Conservation (phyloP, 192 early-diverging fungal genomes). For the Backusella psychrophila region DNA sequence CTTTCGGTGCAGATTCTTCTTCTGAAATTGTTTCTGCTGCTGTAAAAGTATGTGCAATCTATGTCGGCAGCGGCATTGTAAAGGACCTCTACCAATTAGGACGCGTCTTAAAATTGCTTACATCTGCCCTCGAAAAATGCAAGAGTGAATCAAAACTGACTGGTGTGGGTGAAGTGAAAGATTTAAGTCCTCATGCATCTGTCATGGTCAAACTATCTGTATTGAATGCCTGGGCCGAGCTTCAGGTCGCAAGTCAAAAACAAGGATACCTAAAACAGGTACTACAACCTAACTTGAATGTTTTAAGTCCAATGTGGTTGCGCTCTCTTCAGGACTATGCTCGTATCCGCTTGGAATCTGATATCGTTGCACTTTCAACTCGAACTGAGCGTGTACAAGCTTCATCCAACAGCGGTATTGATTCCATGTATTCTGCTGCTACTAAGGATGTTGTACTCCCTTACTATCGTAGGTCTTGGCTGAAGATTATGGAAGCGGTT, state of each 20-base stretch:
- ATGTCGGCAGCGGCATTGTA: constrained; percentile 86
- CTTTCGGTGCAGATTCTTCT: constrained; percentile 71
- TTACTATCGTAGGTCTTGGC: constrained; percentile 55
- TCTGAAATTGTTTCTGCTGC: constrained; percentile 76
- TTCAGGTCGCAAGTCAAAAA: constrained; percentile 64
- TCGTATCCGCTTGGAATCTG: constrained; percentile 61
- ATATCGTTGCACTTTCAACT: constrained; percentile 39
- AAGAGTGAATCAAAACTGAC: constrained; percentile 53
- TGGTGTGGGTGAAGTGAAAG: constrained; percentile 52
- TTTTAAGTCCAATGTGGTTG: constrained; percentile 63
- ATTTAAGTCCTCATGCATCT: constrained; percentile 71
- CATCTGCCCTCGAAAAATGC: constrained; percentile 66
- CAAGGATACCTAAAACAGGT: constrained; percentile 62
- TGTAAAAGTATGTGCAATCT: constrained; percentile 77
- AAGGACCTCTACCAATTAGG: constrained; percentile 72
- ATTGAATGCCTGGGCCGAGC: constrained; percentile 77
- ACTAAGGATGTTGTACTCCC: constrained; percentile 66
- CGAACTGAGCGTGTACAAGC: constrained; percentile 36
- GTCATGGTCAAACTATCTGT: constrained; percentile 77
- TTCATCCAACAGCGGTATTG: constrained; percentile 41
- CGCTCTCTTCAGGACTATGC: constrained; percentile 61
- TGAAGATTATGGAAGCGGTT: constrained; percentile 58
- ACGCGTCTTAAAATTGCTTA: constrained; percentile 70
- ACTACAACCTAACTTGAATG: constrained; percentile 52
- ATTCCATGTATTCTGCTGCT: constrained; percentile 63